Base-by-base conservation (phyloP, 2,329 filamentous ascomycete species). In the Talaromyces sp. region DNA sequence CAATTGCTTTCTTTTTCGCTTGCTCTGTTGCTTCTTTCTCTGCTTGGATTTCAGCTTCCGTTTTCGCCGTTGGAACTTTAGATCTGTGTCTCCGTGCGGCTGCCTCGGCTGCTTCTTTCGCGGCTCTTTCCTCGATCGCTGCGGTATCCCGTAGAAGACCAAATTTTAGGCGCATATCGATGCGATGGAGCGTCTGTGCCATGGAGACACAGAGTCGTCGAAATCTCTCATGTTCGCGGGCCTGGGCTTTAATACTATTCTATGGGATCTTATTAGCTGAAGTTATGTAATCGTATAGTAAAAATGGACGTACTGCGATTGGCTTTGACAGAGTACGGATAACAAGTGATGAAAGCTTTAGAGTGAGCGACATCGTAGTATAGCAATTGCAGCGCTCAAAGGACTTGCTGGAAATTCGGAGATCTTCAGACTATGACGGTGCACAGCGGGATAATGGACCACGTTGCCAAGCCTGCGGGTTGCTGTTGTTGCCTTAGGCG, bases 101-200 rank as follows among this genome's bases (percentile, higher is more conserved):
- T 2, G 83, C 83, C 60, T 83, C 80, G 18, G 81, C 83, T 23
- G 83, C 79, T 61, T 85, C 83, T 60, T 81, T 70, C 14, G 72
- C 72, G 25, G 75, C 75, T 66, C 76, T 78, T 66, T 71, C 73
- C 61, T 81, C 75, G 35, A 78, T 72, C 1, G 84, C 81, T 2
- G 84, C 82, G 8, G 79, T 81, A 68, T 88, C 86, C 67, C 88
- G 86, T 1, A 89, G 79, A 5, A 87, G 80, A 23, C 86, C 86
- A 64, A 90, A 77, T 55, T 86, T 83, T 74, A 89, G 83, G 48
- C 86, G 83, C 85, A 90, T 89, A 70, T 90, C 87, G 64, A 88
- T 76, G 55, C 84, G 80, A 72, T 90, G 87, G 35, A 90, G 80
- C 9, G 79, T 74, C 71, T 90, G 87, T 9, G 87, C 87, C 68